Conservation (phyloP, 768 basidiomycete species). For the Podaxis sp. region DNA sequence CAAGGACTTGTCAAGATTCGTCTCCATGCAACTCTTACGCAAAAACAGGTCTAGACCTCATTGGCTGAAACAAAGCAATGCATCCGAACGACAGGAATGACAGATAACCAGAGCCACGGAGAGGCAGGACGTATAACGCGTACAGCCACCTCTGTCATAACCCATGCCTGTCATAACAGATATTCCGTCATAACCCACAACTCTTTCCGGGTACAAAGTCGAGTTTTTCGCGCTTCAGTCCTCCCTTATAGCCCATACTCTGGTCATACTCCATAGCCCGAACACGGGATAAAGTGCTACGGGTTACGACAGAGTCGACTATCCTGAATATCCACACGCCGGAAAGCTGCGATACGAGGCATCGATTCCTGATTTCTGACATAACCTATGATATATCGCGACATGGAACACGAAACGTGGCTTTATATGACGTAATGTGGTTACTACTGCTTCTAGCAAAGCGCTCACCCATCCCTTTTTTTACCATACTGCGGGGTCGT, state of each 20-base stretch:
- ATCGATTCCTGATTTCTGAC: no score
- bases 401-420: no score
- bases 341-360: no score
- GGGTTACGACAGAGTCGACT: no score
- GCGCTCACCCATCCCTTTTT: not conserved
- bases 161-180: not conserved
- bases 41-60: not conserved
- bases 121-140: not conserved
- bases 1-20: not conserved
- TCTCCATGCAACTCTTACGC: not conserved
- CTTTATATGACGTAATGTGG: not conserved
- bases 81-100: not conserved
- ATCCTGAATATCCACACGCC: no score
- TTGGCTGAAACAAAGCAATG: not conserved
- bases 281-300: no score
- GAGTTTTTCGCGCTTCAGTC: no score
- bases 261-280: no score
- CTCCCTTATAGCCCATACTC: no score
- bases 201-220: no score
- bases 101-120: not conserved
- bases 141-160: not conserved
- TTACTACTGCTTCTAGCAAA: not conserved
- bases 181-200: no score
- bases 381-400: no score
- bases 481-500: not conserved